A percentile compares a stretch with the other conserved stretches of the same genome.
Evolutionary conservation across 805 yeast genomes (phyloP).

Genomic region (Kazachstania bromeliacearum): DNA sequence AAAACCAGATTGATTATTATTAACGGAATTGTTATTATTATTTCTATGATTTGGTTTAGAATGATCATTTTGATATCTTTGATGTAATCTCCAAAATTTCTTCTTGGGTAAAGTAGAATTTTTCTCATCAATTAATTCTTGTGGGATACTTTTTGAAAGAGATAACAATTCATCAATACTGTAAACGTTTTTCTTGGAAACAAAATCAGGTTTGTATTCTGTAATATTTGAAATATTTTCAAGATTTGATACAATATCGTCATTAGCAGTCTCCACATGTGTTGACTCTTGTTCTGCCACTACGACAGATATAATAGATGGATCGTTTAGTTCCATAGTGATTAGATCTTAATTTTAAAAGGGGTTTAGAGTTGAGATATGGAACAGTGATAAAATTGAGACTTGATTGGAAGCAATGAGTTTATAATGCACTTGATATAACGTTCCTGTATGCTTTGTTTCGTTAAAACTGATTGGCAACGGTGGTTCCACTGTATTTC

Average conservation of each 20-base stretch:
- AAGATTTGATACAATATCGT: constrained; percentile 3
- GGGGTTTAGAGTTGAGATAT: too few species aligned
- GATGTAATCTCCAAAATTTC: constrained; percentile 41
- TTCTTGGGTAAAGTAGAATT: constrained; percentile 36
- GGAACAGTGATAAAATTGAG: too few species aligned
- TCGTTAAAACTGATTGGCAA: too few species aligned
- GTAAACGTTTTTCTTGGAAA: constrained; percentile 15
- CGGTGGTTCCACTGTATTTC: too few species aligned
- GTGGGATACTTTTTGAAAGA: constrained; percentile 16
- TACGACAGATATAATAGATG: constrained; percentile 13
- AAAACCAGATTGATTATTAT: constrained; percentile 9
- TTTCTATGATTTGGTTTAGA: constrained; percentile 9
- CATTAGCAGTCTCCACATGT: background rate
- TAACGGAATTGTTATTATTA: constrained; percentile 8
- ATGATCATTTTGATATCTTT: constrained; percentile 15
- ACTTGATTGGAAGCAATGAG: too few species aligned
- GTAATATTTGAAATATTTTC: constrained; percentile 9
- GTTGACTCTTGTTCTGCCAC: background rate
- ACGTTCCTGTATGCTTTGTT: too few species aligned
- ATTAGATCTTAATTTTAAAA: background rate
- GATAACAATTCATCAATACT: constrained; percentile 23
- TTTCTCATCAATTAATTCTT: constrained; percentile 28
- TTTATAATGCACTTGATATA: too few species aligned
- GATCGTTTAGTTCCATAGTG: constrained; percentile 17
- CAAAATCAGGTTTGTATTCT: constrained; percentile 16